Conservation (phyloP, 1,284 basidiomycete species). For the Rhodotorula sp. region DNA sequence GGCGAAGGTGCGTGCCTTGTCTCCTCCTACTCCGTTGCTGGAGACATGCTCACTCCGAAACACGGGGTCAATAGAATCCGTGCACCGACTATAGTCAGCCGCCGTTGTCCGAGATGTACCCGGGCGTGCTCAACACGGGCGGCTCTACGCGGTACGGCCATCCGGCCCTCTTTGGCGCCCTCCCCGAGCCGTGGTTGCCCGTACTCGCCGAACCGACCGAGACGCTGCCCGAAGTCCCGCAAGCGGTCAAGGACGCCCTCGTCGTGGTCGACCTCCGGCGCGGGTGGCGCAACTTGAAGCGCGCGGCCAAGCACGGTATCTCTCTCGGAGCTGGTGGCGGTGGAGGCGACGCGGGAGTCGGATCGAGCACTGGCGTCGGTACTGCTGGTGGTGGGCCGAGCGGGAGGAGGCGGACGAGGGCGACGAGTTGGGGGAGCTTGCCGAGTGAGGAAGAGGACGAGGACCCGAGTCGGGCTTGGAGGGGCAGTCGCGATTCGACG, state of each 20-base stretch:
- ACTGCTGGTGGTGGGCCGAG: neutral
- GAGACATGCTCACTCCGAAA: neutral
- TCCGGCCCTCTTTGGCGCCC: constrained; percentile 79
- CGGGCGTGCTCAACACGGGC: constrained; percentile 76
- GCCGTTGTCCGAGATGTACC: constrained; percentile 89
- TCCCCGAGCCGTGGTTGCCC: constrained; percentile 89
- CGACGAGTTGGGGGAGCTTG: constrained; percentile 13
- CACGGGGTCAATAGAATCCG: constrained; percentile 61
- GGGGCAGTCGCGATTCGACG: constrained; percentile 15
- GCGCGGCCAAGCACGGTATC: constrained; percentile 23
- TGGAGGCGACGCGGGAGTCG: neutral
- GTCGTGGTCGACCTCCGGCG: constrained; percentile 39
- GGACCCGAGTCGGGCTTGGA: constrained; percentile 32
- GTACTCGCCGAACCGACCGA: constrained; percentile 11
- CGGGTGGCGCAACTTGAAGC: constrained; percentile 37
- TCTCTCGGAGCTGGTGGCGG: constrained; percentile 2
- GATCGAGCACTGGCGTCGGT: neutral
- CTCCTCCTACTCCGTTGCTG: neutral
- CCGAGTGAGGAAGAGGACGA: constrained; percentile 11
- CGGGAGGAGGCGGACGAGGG: constrained; percentile 8
- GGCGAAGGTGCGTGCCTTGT: constrained; percentile 37
- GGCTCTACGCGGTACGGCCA: constrained; percentile 79
- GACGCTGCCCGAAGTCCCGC: constrained; percentile 19
- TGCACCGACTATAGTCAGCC: constrained; percentile 93
- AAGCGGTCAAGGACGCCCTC: constrained; percentile 34